These are phyloP conservation scores for Venturia asperata DNA, from an alignment of 2,329 filamentous ascomycete species.

Conservation along the genomic window DNA sequence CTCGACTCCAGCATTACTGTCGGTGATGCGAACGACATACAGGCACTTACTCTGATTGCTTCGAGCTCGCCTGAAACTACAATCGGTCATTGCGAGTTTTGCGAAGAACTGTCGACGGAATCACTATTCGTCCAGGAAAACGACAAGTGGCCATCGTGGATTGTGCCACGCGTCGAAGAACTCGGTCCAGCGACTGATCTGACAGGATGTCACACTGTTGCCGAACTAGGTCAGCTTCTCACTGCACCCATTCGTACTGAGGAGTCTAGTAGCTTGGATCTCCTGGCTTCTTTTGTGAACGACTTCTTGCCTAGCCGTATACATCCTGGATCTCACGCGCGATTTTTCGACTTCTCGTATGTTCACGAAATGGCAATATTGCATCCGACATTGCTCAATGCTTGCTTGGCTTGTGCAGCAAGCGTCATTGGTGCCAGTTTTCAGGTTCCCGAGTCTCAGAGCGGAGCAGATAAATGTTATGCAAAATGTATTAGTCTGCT, in stretches of 20 bases:
- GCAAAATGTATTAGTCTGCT: not conserved
- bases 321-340: slow-evolving; percentile 7
- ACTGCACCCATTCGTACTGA: not conserved
- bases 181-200: not conserved
- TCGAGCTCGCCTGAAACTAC: not conserved
- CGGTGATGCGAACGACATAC: not conserved
- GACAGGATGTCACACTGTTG: not conserved
- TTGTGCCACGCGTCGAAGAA: not conserved
- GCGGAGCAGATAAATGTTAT: slow-evolving; percentile 3
- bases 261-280: not conserved
- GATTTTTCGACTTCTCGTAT: slow-evolving; percentile 14
- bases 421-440: not conserved
- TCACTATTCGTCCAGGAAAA: not conserved
- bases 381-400: not conserved
- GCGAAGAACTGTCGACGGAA: not conserved
- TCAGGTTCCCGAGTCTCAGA: not conserved
- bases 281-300: slow-evolving; percentile 7
- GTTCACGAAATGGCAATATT: not conserved
- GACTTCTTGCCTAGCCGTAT: slow-evolving; percentile 13
- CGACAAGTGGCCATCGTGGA: not conserved
- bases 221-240: not conserved
- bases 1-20: not conserved
- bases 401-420: slow-evolving; percentile 7
- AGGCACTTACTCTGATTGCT: not conserved
- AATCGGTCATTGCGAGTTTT: not conserved